These are phyloP conservation scores for Chaetomiaceae sp. DNA, from an alignment of 2,329 filamentous ascomycete genomes.

Conservation along the genomic window DNA sequence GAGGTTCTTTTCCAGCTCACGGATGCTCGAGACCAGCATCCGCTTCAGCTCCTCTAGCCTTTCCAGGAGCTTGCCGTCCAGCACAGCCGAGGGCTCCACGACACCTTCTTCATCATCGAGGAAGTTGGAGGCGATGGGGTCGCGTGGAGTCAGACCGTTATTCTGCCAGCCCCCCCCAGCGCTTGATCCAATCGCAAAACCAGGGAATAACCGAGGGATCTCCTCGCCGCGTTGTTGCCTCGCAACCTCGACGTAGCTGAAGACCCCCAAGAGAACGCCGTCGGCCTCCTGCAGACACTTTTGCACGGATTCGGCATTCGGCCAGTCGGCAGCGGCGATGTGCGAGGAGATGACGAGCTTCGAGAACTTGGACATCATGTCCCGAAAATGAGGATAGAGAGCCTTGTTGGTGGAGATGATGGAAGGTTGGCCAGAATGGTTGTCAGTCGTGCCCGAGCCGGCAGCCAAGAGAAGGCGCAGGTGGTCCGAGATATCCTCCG, in stretches of 20 bases:
- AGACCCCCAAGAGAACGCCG: conserved; percentile 87
- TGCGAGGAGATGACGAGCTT: conserved; percentile 97
- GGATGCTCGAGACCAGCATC: conserved; percentile 78
- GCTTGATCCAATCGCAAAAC: conserved; percentile 82
- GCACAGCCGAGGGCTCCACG: conserved; percentile 64
- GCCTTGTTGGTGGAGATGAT: conserved; percentile 98
- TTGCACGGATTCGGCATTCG: conserved; percentile 84
- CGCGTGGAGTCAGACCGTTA: conserved; percentile 59
- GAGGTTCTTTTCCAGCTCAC: conserved; percentile 81
- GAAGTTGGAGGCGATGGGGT: conserved; percentile 76
- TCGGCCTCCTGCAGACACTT: conserved; percentile 98
- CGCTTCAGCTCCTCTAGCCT: conserved; percentile 81
- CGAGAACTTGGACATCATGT: conserved; percentile 99
- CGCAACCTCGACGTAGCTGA: conserved; percentile 93
- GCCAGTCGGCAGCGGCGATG: conserved; percentile 94
- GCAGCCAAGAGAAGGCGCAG: conserved; percentile 88
- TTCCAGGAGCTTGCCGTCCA: conserved; percentile 76
- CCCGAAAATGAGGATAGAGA: conserved; percentile 91
- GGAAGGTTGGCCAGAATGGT: conserved; percentile 97
- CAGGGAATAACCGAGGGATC: conserved; percentile 86
- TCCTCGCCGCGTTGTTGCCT: conserved; percentile 89
- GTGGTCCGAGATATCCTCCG: conserved; percentile 98
- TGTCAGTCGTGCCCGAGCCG: conserved; percentile 94
- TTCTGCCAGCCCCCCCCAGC: conserved; percentile 86
- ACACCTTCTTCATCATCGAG: conserved; percentile 75